Evolutionary conservation across 805 yeast genomes (phyloP).

Genomic region (Saturnispora mendoncae): DNA sequence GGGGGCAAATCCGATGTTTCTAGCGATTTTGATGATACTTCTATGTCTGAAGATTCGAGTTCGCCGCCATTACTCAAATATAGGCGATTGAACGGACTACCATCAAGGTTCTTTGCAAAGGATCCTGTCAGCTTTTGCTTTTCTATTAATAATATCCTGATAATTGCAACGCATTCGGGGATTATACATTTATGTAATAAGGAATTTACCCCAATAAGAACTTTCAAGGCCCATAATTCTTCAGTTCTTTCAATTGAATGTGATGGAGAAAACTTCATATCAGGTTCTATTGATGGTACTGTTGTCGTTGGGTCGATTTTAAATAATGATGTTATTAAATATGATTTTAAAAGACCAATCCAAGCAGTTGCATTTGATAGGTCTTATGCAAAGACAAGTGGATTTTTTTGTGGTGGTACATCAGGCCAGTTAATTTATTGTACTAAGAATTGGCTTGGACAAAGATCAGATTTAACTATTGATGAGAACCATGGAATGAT

Average conservation of each 20-base stretch:
- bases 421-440: slow-evolving; percentile 74
- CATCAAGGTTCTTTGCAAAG: slow-evolving; percentile 56
- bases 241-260: slow-evolving; percentile 66
- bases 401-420: slow-evolving; percentile 83
- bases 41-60: slow-evolving; percentile 34
- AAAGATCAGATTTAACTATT: slow-evolving; percentile 57
- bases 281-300: slow-evolving; percentile 92
- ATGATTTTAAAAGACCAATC: slow-evolving; percentile 79
- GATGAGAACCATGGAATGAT: slow-evolving; percentile 62
- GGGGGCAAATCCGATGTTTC: slow-evolving; percentile 8
- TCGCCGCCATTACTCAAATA: slow-evolving; percentile 73
- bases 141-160: slow-evolving; percentile 50
- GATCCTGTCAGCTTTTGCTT: slow-evolving; percentile 73
- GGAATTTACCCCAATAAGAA: slow-evolving; percentile 51
- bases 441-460: slow-evolving; percentile 80
- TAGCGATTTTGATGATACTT: slow-evolving; percentile 18
- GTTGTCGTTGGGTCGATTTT: slow-evolving; percentile 67
- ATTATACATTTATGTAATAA: slow-evolving; percentile 58
- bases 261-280: slow-evolving; percentile 69
- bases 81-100: slow-evolving; percentile 57
- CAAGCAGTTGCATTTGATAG: slow-evolving; percentile 79
- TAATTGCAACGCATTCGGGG: slow-evolving; percentile 89
- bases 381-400: slow-evolving; percentile 49
- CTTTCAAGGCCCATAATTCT: slow-evolving; percentile 78
- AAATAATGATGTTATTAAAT: slow-evolving; percentile 57